Percentiles rank a stretch among this genome's conserved stretches.
These are phyloP conservation scores for Coprinellus aureogranulatus DNA, from an alignment of 768 basidiomycete genomes.

Conservation along the genomic window DNA sequence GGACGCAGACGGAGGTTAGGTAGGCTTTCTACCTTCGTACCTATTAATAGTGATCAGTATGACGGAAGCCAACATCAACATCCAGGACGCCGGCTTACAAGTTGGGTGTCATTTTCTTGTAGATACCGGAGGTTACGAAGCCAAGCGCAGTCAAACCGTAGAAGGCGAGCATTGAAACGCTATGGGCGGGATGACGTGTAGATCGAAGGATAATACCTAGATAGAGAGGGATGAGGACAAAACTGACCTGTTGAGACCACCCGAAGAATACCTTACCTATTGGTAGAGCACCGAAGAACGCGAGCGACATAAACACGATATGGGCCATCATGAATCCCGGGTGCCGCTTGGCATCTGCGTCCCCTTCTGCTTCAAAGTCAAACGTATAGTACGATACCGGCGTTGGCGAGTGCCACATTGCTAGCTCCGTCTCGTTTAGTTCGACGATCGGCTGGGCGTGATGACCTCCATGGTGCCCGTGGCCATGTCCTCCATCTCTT, in stretches of 20 bases:
- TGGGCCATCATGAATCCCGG: slow-evolving; percentile 75
- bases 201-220: slow-evolving; percentile 79
- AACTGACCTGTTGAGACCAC: neutral
- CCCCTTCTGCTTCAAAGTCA: slow-evolving; percentile 59
- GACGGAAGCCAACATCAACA: slow-evolving; percentile 7
- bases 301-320: slow-evolving; percentile 67
- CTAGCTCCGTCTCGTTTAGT: slow-evolving; percentile 77
- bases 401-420: slow-evolving; percentile 61
- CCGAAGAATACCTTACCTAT: slow-evolving; percentile 58
- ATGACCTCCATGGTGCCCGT: slow-evolving; percentile 42
- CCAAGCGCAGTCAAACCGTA: slow-evolving; percentile 62
- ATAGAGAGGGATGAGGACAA: neutral
- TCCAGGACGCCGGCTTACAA: slow-evolving; percentile 54
- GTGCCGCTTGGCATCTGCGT: slow-evolving; percentile 44
- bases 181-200: slow-evolving; percentile 65
- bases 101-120: slow-evolving; percentile 77
- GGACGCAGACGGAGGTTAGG: neutral
- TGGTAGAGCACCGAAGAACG: slow-evolving; percentile 83
- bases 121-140: slow-evolving; percentile 64
- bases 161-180: slow-evolving; percentile 58
- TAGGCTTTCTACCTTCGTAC: slow-evolving; percentile 52
- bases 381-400: slow-evolving; percentile 82
- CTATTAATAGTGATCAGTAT: slow-evolving; percentile 36
- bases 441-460: slow-evolving; percentile 50
- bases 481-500: slow-evolving; percentile 45